Percentiles rank a stretch among this genome's conserved stretches.
Conservation (phyloP, 2,329 filamentous ascomycete species). For the Fusarium concolor region DNA sequence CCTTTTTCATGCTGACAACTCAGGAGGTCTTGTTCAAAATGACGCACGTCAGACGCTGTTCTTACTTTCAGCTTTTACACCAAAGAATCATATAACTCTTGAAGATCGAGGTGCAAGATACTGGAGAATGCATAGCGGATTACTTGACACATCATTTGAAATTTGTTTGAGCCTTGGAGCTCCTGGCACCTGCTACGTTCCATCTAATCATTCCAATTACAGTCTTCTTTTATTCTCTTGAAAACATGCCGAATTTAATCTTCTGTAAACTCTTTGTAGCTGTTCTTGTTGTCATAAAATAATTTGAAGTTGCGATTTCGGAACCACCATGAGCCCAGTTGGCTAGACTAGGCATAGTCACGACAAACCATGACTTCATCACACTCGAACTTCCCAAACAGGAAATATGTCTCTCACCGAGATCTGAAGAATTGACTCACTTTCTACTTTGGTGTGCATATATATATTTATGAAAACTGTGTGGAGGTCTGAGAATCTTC, state of each 20-base stretch:
- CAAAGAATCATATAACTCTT: not conserved
- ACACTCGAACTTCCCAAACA: conserved; percentile 10
- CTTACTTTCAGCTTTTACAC: not conserved
- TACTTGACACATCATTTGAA: not conserved
- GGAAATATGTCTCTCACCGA: conserved; percentile 32
- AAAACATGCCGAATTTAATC: not conserved
- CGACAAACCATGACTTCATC: conserved; percentile 25
- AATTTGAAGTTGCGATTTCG: conserved; percentile 36
- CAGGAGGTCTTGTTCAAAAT: not conserved
- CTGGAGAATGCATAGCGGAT: not conserved
- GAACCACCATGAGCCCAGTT: conserved; percentile 27
- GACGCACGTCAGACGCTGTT: not conserved
- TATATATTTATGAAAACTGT: not conserved
- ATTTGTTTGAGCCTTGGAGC: not conserved
- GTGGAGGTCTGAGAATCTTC: not conserved
- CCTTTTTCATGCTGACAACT: not conserved
- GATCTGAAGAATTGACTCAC: conserved; percentile 10
- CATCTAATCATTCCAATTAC: not conserved
- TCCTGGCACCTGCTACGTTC: not conserved
- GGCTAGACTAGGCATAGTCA: conserved; percentile 16
- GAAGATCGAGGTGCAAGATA: not conserved
- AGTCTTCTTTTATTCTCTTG: not conserved
- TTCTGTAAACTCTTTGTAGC: not conserved
- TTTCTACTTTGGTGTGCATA: not conserved
- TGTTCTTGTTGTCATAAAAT: not conserved